phyloP scores from a whole-genome alignment of 805 yeast genomes.

The Myxozyma sirexii region DNA sequence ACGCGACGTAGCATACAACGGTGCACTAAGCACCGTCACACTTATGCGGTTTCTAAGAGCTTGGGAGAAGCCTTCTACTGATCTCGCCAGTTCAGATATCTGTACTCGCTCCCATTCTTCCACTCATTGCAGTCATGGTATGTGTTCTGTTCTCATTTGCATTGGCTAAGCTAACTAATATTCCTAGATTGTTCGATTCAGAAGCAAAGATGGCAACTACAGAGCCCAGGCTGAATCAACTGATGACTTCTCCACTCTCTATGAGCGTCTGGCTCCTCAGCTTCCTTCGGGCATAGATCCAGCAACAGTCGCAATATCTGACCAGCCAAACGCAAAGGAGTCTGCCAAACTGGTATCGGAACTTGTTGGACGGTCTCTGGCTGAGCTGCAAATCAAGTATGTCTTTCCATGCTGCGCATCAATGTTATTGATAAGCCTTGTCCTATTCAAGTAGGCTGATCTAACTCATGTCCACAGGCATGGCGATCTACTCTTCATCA shows the following conservation, averaged over 20 bases:
- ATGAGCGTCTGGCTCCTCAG: slow-evolving; percentile 43
- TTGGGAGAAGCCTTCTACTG: slow-evolving; percentile 4
- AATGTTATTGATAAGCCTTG: slow-evolving; percentile 15
- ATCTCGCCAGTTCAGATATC: not conserved
- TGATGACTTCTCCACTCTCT: slow-evolving; percentile 50
- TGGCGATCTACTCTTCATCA: slow-evolving; percentile 8
- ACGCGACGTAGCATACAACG: slow-evolving; percentile 5
- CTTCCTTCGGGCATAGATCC: slow-evolving; percentile 43
- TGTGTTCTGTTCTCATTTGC: not conserved
- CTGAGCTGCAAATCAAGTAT: slow-evolving; percentile 44
- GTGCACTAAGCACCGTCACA: not conserved
- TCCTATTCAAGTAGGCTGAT: slow-evolving; percentile 45
- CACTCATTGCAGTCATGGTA: not conserved
- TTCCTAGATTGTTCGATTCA: slow-evolving; percentile 69
- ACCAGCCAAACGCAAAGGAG: slow-evolving; percentile 47
- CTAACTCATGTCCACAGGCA: slow-evolving; percentile 14
- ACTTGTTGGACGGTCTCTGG: slow-evolving; percentile 44
- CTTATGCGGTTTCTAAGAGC: not conserved
- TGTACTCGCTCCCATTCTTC: not conserved
- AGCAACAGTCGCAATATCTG: slow-evolving; percentile 47
- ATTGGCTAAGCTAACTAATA: not conserved
- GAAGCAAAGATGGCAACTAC: slow-evolving; percentile 82
- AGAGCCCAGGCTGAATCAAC: slow-evolving; percentile 58
- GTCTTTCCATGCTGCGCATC: not conserved
- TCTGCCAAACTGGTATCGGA: slow-evolving; percentile 47